Percentiles rank a stretch among this genome's conserved stretches.
These are phyloP conservation scores for Gardenia jasminoides DNA, from an alignment of 257 asterid genomes.

Conservation along the genomic window DNA sequence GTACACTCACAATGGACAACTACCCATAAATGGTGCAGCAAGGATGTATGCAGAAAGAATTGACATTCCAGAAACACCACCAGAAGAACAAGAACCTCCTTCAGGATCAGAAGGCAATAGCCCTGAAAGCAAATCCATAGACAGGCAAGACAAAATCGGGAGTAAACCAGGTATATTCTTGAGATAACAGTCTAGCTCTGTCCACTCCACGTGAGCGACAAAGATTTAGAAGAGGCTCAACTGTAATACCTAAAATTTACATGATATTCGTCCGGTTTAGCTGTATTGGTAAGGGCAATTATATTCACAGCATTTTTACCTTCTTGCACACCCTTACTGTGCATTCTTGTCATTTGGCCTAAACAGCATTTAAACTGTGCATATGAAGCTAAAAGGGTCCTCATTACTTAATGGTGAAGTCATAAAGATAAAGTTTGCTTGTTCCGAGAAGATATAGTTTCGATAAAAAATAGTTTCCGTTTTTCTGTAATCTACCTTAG, in stretches of 20 bases:
- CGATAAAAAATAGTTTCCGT: background rate
- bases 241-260: too few species aligned
- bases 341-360: too few species aligned
- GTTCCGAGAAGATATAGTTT: background rate
- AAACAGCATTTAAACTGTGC: too few species aligned
- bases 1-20: conserved; percentile 30
- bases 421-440: background rate
- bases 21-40: conserved; percentile 13
- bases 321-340: too few species aligned
- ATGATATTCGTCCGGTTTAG: too few species aligned
- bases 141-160: background rate
- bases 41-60: background rate
- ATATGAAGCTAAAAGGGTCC: too few species aligned
- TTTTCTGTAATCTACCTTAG: background rate
- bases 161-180: conserved; percentile 8
- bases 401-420: too few species aligned
- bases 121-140: background rate
- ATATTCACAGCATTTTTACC: too few species aligned
- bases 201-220: background rate
- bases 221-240: background rate
- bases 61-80: background rate
- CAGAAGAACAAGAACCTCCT: background rate
- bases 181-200: background rate
- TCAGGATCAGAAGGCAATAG: background rate
- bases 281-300: too few species aligned